phyloP scores from a whole-genome alignment of 768 basidiomycete species.

The Trametes meyenii region DNA sequence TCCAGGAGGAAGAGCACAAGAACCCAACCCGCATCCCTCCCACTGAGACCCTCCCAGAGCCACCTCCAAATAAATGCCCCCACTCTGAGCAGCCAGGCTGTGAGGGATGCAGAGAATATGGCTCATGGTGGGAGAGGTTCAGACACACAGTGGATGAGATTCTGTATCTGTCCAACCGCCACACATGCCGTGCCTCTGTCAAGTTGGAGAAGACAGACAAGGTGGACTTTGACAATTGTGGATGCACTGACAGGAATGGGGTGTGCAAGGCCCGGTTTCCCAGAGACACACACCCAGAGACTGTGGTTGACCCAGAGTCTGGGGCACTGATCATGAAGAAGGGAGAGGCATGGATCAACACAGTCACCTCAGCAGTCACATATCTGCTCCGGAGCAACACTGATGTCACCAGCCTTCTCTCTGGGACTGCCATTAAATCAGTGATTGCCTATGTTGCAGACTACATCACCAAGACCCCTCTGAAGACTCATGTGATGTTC shows the following conservation, averaged over 20 bases:
- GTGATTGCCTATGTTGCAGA: neutral
- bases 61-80: no score
- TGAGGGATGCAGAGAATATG: neutral
- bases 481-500: slow-evolving; percentile 1
- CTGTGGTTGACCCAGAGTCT: neutral
- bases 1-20: no score
- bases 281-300: neutral
- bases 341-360: slow-evolving; percentile 7
- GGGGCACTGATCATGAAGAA: slow-evolving; percentile 4
- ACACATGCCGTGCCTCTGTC: neutral
- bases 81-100: neutral
- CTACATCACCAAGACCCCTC: slow-evolving; percentile 3
- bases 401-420: slow-evolving; percentile 3
- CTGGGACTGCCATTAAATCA: slow-evolving; percentile 5
- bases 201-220: neutral
- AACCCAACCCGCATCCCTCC: no score
- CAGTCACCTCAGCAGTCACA: neutral
- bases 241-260: neutral
- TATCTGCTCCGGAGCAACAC: neutral
- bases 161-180: neutral
- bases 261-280: neutral
- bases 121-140: neutral
- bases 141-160: neutral
- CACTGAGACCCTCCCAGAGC: no score
- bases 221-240: neutral